Percentiles rank a stretch among this genome's conserved stretches.
These are phyloP conservation scores for Trichoderma erinaceum DNA, from an alignment of 495 filamentous ascomycete genomes.

Conservation along the genomic window DNA sequence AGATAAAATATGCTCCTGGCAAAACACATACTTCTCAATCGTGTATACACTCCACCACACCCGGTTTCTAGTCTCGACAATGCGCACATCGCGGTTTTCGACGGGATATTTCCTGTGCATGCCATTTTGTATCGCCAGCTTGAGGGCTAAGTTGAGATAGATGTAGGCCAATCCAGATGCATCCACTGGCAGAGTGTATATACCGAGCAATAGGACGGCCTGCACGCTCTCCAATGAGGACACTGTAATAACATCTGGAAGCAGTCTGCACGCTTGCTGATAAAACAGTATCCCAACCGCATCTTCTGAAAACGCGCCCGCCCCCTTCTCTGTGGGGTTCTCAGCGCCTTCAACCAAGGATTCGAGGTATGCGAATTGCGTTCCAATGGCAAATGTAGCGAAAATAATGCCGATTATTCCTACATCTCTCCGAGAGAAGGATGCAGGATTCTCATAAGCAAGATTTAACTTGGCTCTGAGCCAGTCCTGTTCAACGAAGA, in stretches of 20 bases:
- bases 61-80: constrained; percentile 43
- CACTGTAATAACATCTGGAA: constrained; percentile 50
- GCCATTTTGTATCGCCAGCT: constrained; percentile 49
- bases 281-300: constrained; percentile 50
- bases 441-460: constrained; percentile 39
- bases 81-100: constrained; percentile 37
- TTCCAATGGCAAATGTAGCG: constrained; percentile 48
- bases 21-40: constrained; percentile 38
- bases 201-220: constrained; percentile 45
- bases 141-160: constrained; percentile 45
- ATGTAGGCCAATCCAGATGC: constrained; percentile 47
- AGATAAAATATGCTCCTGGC: neutral
- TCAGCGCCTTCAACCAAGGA: constrained; percentile 18
- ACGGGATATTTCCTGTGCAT: constrained; percentile 48
- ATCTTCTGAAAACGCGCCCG: constrained; percentile 42
- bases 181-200: constrained; percentile 45
- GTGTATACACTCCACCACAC: constrained; percentile 50
- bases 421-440: constrained; percentile 42
- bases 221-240: constrained; percentile 48
- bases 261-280: constrained; percentile 43
- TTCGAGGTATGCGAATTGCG: constrained; percentile 50
- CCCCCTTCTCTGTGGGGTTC: constrained; percentile 8
- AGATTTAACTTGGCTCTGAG: constrained; percentile 39
- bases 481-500: constrained; percentile 47
- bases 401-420: constrained; percentile 42